Conservation (phyloP, 257 asterid species). For the Nyctanthes arbortristis region DNA sequence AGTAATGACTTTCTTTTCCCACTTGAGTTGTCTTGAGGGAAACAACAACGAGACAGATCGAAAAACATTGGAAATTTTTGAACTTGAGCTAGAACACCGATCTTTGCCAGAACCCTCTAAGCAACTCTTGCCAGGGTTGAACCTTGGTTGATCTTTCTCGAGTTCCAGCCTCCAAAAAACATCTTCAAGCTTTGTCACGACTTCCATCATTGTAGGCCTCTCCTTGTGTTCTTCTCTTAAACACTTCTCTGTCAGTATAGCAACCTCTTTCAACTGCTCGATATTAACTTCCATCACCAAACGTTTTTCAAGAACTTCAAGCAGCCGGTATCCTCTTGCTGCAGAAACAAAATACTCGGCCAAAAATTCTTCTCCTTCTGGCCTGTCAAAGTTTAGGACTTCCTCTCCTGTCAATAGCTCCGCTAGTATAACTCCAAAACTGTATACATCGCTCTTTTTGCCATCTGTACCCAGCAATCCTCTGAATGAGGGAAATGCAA, state of each 20-base stretch:
- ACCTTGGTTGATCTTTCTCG: not conserved
- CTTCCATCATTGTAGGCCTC: constrained; percentile 31
- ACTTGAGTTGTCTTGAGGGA: too few species aligned
- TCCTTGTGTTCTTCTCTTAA: not conserved
- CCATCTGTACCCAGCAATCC: not conserved
- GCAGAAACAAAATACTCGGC: too few species aligned
- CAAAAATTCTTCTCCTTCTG: constrained; percentile 6
- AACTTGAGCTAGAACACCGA: too few species aligned
- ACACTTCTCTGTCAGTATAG: constrained; percentile 22
- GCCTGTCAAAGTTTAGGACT: constrained; percentile 3
- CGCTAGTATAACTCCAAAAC: constrained; percentile 30
- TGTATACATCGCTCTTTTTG: constrained; percentile 29
- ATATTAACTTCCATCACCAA: not conserved
- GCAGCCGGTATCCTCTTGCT: not conserved
- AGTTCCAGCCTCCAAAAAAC: not conserved
- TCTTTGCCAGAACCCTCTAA: constrained; percentile 1
- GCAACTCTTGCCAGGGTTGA: constrained; percentile 5
- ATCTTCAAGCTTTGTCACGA: constrained; percentile 8
- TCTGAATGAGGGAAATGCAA: constrained; percentile 1
- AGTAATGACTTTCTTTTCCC: too few species aligned
- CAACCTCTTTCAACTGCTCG: constrained; percentile 16
- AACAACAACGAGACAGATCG: too few species aligned
- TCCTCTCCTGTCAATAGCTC: constrained; percentile 31
- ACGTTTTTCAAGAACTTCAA: constrained; percentile 16
- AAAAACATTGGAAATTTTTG: too few species aligned